phyloP scores from a whole-genome alignment of 2,329 filamentous ascomycete genomes.

The Pseudogymnoascus destructans region DNA sequence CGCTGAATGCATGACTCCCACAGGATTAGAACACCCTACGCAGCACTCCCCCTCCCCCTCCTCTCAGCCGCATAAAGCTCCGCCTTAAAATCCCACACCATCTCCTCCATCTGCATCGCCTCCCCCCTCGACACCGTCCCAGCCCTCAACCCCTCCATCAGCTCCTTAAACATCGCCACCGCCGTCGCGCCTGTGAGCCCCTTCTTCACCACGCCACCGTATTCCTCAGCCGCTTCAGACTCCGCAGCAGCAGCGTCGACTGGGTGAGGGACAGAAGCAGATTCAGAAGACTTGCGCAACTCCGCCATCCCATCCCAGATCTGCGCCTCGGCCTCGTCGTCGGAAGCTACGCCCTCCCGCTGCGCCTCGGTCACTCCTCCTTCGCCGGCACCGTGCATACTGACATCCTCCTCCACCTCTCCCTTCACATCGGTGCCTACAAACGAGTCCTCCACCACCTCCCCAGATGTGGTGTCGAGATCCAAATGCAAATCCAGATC shows the following conservation, averaged over 20 bases:
- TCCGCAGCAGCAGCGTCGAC: neutral
- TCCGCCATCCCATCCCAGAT: neutral
- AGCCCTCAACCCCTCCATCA: conserved; percentile 46
- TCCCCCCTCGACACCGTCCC: conserved; percentile 50
- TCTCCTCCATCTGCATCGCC: conserved; percentile 59
- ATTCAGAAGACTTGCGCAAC: neutral
- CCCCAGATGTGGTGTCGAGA: neutral
- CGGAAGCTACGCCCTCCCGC: neutral
- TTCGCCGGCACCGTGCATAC: neutral
- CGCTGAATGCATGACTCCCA: neutral
- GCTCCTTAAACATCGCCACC: conserved; percentile 37
- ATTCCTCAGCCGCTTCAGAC: neutral
- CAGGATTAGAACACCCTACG: too few species aligned
- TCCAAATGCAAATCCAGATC: neutral
- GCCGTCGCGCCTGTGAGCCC: conserved; percentile 31
- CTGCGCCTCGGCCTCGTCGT: neutral
- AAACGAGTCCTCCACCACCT: neutral
- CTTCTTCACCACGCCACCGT: neutral
- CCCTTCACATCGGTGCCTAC: neutral
- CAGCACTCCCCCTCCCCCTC: conserved; percentile 32
- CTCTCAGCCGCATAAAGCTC: conserved; percentile 59
- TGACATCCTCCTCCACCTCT: neutral
- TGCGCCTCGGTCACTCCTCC: neutral
- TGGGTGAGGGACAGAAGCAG: neutral
- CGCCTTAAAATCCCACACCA: conserved; percentile 65